Base-by-base conservation (phyloP, 1,139 yeast genomes). In the Kurtzmaniella natalensis region DNA sequence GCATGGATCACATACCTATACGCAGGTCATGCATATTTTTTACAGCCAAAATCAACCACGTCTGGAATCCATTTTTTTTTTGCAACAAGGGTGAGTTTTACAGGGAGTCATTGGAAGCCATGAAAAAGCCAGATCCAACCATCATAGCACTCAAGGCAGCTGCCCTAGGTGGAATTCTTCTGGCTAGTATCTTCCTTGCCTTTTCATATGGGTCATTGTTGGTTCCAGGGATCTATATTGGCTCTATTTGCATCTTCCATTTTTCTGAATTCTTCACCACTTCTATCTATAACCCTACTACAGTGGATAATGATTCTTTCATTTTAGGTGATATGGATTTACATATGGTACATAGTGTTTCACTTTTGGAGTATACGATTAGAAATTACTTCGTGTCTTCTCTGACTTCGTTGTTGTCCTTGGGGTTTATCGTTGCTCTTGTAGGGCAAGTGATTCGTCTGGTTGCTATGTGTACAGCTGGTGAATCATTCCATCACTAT, bases 391-490 rank as follows among this genome's bases (percentile, higher is more conserved):
- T 20, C 36, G 13, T 25, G 5, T 8, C 22, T 9, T 23, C 11
- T 11, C 7, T 10, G 11, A n/a, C 21, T 4, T 17, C 29, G 7
- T 10, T 31, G 7, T 15, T 23, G 2, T 23, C 13, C 9, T 3
- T 64, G 3, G 96, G 95, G 0, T 35, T 80, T 0, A 17, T 46
- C 0, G 21, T 80, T 4, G 51, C 76, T 0, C 17, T 75, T 0
- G 30, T 57, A 2, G 96, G 97, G 1, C 98, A 92, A 49, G 11
- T 50, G 0, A 50, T 76, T 3, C 69, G 98, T 33, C 71, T 92
- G 1, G 37, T 68, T 30, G 92, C 96, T 3, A 92, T 92, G 97
- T 70, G 74, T 42, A 84, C 92, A 0, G 96, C 97, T 0, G 82
- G 86, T 1, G 72, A 73, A 36, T 85, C 94, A n/a, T 94, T 92